These are phyloP conservation scores for Aspergillus ostianus DNA, from an alignment of 495 filamentous ascomycete species.

Conservation along the genomic window DNA sequence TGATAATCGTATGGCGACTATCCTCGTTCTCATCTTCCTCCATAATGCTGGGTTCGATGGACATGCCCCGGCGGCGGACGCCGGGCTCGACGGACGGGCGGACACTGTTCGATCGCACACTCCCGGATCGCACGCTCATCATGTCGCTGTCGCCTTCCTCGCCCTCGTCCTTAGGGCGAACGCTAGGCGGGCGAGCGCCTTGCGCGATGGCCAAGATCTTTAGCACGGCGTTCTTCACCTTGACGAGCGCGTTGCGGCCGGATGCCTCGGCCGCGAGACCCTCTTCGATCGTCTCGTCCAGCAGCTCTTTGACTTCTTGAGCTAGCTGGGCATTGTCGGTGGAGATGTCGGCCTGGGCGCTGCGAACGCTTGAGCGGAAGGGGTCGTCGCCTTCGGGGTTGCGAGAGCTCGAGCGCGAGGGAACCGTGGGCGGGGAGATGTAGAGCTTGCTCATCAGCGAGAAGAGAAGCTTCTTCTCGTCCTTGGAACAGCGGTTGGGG, in stretches of 20 bases:
- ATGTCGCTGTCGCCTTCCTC: slow-evolving; percentile 39
- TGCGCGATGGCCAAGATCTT: slow-evolving; percentile 47
- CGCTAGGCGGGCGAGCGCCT: slow-evolving; percentile 33
- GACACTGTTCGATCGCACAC: slow-evolving; percentile 33
- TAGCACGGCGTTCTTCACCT: slow-evolving; percentile 62
- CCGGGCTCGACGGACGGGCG: slow-evolving; percentile 41
- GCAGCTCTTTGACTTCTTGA: slow-evolving; percentile 47
- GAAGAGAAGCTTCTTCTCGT: slow-evolving; percentile 81
- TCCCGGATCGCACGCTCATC: slow-evolving; percentile 26
- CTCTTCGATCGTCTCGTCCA: slow-evolving; percentile 66
- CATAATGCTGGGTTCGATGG: slow-evolving; percentile 47
- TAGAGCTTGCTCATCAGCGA: slow-evolving; percentile 79
- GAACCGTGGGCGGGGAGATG: slow-evolving; percentile 55
- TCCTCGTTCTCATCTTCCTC: slow-evolving; percentile 57
- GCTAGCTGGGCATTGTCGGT: slow-evolving; percentile 38
- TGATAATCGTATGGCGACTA: slow-evolving; percentile 45
- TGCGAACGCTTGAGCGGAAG: slow-evolving; percentile 41
- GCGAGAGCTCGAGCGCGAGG: slow-evolving; percentile 39
- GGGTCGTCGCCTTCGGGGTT: slow-evolving; percentile 39
- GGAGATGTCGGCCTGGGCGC: slow-evolving; percentile 35
- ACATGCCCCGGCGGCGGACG: slow-evolving; percentile 29
- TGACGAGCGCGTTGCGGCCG: slow-evolving; percentile 72
- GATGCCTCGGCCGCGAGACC: slow-evolving; percentile 68
- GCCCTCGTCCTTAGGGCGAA: slow-evolving; percentile 34
- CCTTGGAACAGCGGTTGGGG: slow-evolving; percentile 54